These are phyloP conservation scores for Colletotrichum caudatum DNA, from an alignment of 2,329 filamentous ascomycete genomes.

Conservation along the genomic window DNA sequence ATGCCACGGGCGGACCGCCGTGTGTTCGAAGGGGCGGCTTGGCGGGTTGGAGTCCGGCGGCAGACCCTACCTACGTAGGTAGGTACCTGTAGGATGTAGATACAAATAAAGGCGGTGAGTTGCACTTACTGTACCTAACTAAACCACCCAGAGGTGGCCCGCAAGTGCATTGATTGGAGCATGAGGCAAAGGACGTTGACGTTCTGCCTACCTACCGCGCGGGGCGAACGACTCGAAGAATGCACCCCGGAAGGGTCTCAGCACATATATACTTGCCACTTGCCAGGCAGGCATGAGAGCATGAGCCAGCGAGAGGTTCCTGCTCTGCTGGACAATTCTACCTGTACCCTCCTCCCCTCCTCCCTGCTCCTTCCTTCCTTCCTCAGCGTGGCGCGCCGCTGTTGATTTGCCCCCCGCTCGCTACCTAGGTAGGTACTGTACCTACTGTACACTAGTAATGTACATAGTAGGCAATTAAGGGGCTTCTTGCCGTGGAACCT, in stretches of 20 bases:
- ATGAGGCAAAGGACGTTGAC: background rate
- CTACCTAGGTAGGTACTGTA: background rate
- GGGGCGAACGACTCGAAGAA: background rate
- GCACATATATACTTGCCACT: background rate
- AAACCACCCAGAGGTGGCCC: background rate
- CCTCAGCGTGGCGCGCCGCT: background rate
- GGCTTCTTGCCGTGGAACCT: background rate
- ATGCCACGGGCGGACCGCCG: background rate
- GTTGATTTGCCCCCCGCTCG: constrained; percentile 19
- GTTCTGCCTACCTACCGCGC: background rate
- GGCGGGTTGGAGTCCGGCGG: background rate
- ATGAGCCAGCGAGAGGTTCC: background rate
- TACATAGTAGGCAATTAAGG: background rate
- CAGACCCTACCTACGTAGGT: background rate
- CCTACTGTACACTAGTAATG: background rate
- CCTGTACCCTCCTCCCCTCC: background rate
- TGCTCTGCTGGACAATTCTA: background rate
- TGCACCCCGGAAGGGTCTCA: background rate
- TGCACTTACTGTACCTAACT: background rate
- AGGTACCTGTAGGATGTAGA: background rate
- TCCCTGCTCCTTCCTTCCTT: too few relatives aligned
- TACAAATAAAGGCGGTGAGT: constrained; percentile 14
- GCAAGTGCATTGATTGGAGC: background rate
- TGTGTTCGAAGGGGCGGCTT: background rate
- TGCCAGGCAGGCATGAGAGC: background rate